Evolutionary conservation across 2,329 filamentous ascomycete species (phyloP).

Genomic region (Parasarocladium wereldwijsianum): DNA sequence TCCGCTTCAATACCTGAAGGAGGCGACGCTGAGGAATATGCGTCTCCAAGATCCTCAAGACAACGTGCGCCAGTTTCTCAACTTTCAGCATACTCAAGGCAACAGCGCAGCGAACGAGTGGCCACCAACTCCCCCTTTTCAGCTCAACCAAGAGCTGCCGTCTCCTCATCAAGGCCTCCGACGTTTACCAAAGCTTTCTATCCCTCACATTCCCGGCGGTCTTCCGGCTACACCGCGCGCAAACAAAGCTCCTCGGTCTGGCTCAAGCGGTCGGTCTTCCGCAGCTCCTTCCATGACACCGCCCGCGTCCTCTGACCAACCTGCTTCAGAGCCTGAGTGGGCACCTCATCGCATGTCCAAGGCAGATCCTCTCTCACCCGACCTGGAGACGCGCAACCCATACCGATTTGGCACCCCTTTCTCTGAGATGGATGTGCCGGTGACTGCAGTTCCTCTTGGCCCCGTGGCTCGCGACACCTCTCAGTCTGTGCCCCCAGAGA

Average conservation of each 20-base stretch:
- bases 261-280: slow-evolving; percentile 6
- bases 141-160: slow-evolving; percentile 37
- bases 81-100: slow-evolving; percentile 54
- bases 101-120: slow-evolving; percentile 33
- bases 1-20: slow-evolving; percentile 55
- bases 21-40: slow-evolving; percentile 55
- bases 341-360: slow-evolving; percentile 37
- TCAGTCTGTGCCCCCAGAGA: slow-evolving; percentile 86
- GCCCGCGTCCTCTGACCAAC: slow-evolving; percentile 8
- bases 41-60: slow-evolving; percentile 72
- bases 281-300: slow-evolving; percentile 5
- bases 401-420: slow-evolving; percentile 77
- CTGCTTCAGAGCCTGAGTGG: slow-evolving; percentile 18
- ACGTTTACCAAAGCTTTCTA: slow-evolving; percentile 46
- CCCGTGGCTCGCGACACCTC: slow-evolving; percentile 66
- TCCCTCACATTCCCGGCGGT: slow-evolving; percentile 27
- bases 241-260: background rate
- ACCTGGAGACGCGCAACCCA: slow-evolving; percentile 40
- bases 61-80: slow-evolving; percentile 82
- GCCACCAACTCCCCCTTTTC: slow-evolving; percentile 56
- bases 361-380: slow-evolving; percentile 34
- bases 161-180: slow-evolving; percentile 40
- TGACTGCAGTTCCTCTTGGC: slow-evolving; percentile 57
- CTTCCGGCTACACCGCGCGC: slow-evolving; percentile 7
- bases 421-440: slow-evolving; percentile 78